Conservation (phyloP, 352 stramenopile genomes). For the Globisporangium cylindrosporum region DNA sequence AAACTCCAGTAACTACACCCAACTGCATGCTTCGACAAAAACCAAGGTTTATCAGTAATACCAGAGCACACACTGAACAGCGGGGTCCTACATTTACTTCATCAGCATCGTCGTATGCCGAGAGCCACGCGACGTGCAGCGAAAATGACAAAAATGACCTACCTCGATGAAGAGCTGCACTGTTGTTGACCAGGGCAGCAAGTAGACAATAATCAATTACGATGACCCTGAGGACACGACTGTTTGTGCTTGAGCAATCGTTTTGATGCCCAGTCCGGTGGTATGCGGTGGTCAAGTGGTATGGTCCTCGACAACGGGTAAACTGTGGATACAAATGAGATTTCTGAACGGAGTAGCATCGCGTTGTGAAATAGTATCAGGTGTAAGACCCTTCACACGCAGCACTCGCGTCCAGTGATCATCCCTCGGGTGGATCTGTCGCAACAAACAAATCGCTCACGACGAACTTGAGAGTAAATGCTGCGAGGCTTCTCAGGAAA, state of each 20-base stretch:
- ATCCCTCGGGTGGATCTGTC: background rate
- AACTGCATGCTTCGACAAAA: background rate
- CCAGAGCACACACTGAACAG: background rate
- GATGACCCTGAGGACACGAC: background rate
- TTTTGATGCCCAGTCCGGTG: background rate
- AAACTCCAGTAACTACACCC: background rate
- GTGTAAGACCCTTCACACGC: background rate
- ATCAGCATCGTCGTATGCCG: background rate
- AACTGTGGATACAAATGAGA: background rate
- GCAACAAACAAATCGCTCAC: background rate
- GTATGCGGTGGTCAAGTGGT: background rate
- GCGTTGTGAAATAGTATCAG: background rate
- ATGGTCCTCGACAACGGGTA: background rate
- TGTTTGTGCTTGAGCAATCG: background rate
- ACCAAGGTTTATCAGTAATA: background rate
- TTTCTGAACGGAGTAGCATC: background rate
- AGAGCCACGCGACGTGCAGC: background rate
- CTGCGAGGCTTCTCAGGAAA: background rate
- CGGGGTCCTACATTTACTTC: background rate
- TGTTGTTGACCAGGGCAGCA: background rate
- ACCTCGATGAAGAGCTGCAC: background rate
- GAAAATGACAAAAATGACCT: background rate
- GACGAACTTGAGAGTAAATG: background rate
- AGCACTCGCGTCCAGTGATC: background rate
- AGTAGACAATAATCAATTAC: background rate